Base-by-base conservation (phyloP, 2,329 filamentous ascomycete species). In the Fusarium sp. region DNA sequence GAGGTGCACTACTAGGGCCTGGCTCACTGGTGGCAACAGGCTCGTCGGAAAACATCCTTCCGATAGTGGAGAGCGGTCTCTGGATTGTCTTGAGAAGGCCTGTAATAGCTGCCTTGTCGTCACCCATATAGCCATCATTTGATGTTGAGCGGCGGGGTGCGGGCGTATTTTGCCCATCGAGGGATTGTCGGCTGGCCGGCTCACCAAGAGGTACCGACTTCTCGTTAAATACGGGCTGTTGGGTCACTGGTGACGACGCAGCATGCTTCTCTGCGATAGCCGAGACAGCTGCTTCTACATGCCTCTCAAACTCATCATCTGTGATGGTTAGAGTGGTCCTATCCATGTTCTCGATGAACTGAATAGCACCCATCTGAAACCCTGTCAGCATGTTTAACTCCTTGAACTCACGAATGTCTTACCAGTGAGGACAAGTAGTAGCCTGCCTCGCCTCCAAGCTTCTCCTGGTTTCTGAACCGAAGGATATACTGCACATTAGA, bases 401-500 rank as follows among this genome's bases (percentile, higher is more conserved):
- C 53, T 50, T 14, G 5, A n/a, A 4, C 31, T 8, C n/a, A 10
- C 25, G 7, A 1, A 50, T n/a, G 9, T 76, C 86, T 75, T 82
- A 93, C 91, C 72, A 99, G 82, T 7, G 96, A 98, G 31, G 95
- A 98, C 60, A 99, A 87, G 79, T 99, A 99, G 80, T 99, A 99
- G 11, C 96, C 96, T 13, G 96, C 95, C 83, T 99, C 96, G n/a
- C 96, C 96, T 23, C 92, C 92, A 1, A 99, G 88, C 79, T 98
- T 98, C 58, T 99, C 96, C 79, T 97, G 96, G 76, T 98, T 97
- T 56, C 96, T 89, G 82, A 99, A 99, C 49, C 96, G 90, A 56
- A 98, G 84, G 69, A 99, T 98, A 79, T 99, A 99, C 79, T 99
- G 96, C 3, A 99, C 93, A 78, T 99, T 99, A 64, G 94, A 97